A percentile compares a stretch with the other conserved stretches of the same genome.
Conservation (phyloP, 148 eudicot genomes). For the Chenopodium formosanum region DNA sequence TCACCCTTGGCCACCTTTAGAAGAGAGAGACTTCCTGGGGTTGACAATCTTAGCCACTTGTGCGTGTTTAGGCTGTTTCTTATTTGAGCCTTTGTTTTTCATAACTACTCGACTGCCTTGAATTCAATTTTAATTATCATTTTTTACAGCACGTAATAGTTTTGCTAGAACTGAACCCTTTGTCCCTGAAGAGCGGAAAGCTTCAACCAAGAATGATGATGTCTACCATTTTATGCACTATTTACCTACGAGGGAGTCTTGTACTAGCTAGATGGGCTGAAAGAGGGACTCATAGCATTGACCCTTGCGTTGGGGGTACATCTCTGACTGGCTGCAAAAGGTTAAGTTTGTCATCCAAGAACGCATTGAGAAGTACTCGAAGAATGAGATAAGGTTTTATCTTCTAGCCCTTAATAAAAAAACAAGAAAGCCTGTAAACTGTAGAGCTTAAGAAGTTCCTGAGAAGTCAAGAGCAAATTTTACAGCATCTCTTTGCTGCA, state of each 20-base stretch:
- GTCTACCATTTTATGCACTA: constrained; percentile 97
- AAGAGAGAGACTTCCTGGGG: too few relatives aligned
- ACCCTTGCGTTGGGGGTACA: constrained; percentile 74
- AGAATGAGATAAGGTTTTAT: constrained; percentile 85
- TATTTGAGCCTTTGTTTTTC: too few relatives aligned
- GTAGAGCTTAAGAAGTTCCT: constrained; percentile 88
- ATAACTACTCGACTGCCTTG: too few relatives aligned
- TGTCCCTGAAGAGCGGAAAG: too few relatives aligned
- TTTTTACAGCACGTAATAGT: too few relatives aligned
- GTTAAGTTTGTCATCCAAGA: constrained; percentile 91
- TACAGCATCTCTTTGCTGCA: constrained; percentile 53
- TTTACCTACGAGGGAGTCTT: constrained; percentile 79
- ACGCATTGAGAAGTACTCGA: constrained; percentile 82
- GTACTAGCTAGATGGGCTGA: constrained; percentile 93
- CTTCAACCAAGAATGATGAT: constrained; percentile 82
- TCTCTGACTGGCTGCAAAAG: constrained; percentile 67
- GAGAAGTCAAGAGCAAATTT: constrained; percentile 68
- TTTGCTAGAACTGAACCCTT: too few relatives aligned
- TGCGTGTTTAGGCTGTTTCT: too few relatives aligned
- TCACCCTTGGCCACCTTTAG: too few relatives aligned
- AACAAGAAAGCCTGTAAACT: constrained; percentile 86
- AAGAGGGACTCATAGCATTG: constrained; percentile 92
- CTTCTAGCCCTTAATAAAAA: constrained; percentile 79
- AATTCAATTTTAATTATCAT: too few relatives aligned
- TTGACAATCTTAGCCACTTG: too few relatives aligned